Conservation (phyloP, 352 stramenopile genomes). For the Phytophthora fragariae region DNA sequence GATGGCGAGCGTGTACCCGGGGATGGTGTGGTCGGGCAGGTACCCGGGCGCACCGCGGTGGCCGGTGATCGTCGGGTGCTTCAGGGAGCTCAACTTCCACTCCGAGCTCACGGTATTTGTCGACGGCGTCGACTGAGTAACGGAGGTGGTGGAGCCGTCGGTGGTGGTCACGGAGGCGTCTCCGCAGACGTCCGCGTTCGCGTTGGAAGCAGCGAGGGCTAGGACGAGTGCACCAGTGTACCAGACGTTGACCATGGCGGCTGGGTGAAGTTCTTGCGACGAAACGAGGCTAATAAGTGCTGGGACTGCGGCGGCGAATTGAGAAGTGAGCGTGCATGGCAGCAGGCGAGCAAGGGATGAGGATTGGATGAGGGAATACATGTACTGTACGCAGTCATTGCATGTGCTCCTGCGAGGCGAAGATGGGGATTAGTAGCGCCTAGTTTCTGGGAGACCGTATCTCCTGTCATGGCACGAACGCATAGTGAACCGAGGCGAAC, state of each 20-base stretch:
- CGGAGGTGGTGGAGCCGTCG: not conserved
- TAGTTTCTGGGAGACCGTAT: constrained; percentile 31
- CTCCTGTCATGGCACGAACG: constrained; percentile 13
- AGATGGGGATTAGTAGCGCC: constrained; percentile 24
- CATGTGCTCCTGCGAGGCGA: constrained; percentile 4
- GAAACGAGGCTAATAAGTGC: constrained; percentile 7
- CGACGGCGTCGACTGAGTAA: constrained; percentile 15
- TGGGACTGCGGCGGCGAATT: constrained; percentile 20
- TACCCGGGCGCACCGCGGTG: constrained; percentile 92
- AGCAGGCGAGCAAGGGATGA: constrained; percentile 19
- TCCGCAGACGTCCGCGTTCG: constrained; percentile 37
- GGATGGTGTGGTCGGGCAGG: constrained; percentile 86
- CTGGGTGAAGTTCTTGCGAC: constrained; percentile 8
- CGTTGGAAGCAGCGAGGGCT: constrained; percentile 31
- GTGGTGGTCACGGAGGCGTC: constrained; percentile 43
- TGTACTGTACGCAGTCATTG: constrained; percentile 6
- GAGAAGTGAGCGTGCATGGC: constrained; percentile 29
- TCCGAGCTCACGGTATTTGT: constrained; percentile 19
- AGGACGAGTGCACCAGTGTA: constrained; percentile 38
- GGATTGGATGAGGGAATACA: constrained; percentile 9
- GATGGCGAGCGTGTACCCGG: constrained; percentile 91
- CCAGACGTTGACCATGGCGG: constrained; percentile 56
- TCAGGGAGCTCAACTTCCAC: constrained; percentile 41
- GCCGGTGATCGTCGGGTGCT: constrained; percentile 67
- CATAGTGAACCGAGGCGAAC: constrained; percentile 23